phyloP scores from a whole-genome alignment of 2,329 filamentous ascomycete genomes.

The Canariomyces notabilis region DNA sequence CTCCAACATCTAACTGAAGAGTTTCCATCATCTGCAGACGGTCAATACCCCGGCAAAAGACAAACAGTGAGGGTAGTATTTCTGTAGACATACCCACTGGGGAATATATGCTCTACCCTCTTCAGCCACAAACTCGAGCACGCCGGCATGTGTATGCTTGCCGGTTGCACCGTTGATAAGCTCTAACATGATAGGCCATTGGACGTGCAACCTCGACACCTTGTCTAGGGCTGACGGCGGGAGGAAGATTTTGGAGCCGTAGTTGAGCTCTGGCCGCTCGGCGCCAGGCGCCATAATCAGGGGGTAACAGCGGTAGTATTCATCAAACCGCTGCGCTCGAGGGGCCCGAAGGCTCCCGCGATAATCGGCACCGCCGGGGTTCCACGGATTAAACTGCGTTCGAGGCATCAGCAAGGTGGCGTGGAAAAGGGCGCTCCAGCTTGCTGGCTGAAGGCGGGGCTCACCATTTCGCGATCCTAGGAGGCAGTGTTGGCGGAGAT shows the following conservation, averaged over 20 bases:
- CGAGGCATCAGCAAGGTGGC: constrained; percentile 3
- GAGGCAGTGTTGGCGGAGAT: not conserved
- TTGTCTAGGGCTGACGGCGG: constrained; percentile 96
- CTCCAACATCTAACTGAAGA: constrained; percentile 80
- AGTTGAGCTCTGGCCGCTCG: constrained; percentile 85
- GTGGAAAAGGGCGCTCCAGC: not conserved
- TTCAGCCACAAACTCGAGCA: constrained; percentile 95
- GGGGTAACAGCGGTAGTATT: constrained; percentile 97
- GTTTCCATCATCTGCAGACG: constrained; percentile 80
- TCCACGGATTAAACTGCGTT: constrained; percentile 34
- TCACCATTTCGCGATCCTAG: constrained; percentile 16
- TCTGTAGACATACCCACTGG: constrained; percentile 65
- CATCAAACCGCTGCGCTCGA: constrained; percentile 78
- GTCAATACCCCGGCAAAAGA: not conserved
- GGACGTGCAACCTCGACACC: constrained; percentile 89
- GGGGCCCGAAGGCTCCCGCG: constrained; percentile 35
- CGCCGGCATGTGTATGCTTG: constrained; percentile 84
- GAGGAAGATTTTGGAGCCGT: constrained; percentile 95
- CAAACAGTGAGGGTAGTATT: not conserved
- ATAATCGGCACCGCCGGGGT: constrained; percentile 20
- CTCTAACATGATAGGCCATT: constrained; percentile 96
- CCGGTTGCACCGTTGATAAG: constrained; percentile 80
- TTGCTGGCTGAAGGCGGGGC: not conserved
- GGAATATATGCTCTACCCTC: constrained; percentile 95
- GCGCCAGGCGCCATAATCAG: constrained; percentile 89